Conservation (phyloP, 2,329 filamentous ascomycete genomes). For the Diaporthe helianthi region DNA sequence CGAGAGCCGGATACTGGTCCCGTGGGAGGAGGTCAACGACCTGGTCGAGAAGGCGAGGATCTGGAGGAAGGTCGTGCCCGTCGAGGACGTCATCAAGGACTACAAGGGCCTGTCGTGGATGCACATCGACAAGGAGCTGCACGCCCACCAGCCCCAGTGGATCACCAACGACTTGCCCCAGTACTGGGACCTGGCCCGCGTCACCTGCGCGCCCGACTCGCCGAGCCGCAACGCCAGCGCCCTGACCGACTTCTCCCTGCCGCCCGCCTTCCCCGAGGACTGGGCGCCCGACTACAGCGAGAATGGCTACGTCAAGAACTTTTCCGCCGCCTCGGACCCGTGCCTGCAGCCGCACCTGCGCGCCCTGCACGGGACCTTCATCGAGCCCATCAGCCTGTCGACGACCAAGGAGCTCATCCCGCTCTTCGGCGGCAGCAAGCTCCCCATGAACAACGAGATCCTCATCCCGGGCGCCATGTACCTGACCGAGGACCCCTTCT, state of each 20-base stretch:
- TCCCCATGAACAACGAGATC: constrained; percentile 66
- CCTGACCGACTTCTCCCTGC: constrained; percentile 45
- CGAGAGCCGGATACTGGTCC: constrained; percentile 67
- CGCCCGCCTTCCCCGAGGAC: constrained; percentile 35
- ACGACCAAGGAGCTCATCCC: constrained; percentile 61
- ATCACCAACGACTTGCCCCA: constrained; percentile 48
- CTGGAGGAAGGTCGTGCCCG: constrained; percentile 50
- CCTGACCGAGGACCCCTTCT: constrained; percentile 62
- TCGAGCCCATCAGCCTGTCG: constrained; percentile 56
- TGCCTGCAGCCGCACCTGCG: constrained; percentile 60
- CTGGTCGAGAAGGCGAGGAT: constrained; percentile 56
- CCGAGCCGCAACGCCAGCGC: constrained; percentile 50
- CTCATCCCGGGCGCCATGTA: constrained; percentile 70
- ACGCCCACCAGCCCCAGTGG: constrained; percentile 56
- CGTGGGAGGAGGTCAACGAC: constrained; percentile 61
- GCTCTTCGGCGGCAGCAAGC: constrained; percentile 66
- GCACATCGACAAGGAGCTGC: constrained; percentile 42
- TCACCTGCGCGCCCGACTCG: constrained; percentile 64
- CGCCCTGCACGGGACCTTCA: constrained; percentile 59
- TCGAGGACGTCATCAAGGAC: constrained; percentile 51
- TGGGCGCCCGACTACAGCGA: constrained; percentile 42
- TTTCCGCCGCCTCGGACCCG: constrained; percentile 60
- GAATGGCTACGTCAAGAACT: constrained; percentile 61
- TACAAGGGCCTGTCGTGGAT: constrained; percentile 50
- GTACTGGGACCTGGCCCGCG: constrained; percentile 66